Evolutionary conservation across 2,329 filamentous ascomycete species (phyloP).

Genomic region (Fusarium hostae): DNA sequence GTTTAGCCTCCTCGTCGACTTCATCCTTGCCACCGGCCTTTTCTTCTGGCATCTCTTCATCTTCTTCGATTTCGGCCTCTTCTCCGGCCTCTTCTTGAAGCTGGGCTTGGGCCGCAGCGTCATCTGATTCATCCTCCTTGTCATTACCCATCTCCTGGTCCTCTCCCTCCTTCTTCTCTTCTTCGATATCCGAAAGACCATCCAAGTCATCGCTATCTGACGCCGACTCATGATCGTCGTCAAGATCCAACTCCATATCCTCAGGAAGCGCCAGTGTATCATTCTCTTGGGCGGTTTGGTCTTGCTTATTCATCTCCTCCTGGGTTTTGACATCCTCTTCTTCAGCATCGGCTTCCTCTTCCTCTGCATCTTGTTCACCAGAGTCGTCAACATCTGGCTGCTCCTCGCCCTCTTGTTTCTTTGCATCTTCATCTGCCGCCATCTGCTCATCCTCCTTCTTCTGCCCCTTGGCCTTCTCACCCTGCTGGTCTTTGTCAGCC

Average conservation of each 20-base stretch:
- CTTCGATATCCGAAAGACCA: conserved; percentile 65
- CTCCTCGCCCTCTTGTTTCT: conserved; percentile 56
- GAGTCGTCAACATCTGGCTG: conserved; percentile 58
- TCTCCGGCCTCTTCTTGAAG: conserved; percentile 52
- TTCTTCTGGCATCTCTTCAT: conserved; percentile 64
- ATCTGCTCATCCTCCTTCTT: conserved; percentile 72
- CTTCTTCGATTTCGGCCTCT: conserved; percentile 68
- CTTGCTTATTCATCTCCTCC: conserved; percentile 69
- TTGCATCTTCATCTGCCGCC: conserved; percentile 68
- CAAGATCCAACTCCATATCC: conserved; percentile 86
- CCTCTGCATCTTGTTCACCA: conserved; percentile 58
- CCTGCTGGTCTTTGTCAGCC: conserved; percentile 83
- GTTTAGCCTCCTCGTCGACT: conserved; percentile 57
- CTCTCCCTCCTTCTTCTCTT: conserved; percentile 54
- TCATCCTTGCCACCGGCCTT: conserved; percentile 54
- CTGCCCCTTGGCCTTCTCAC: conserved; percentile 76
- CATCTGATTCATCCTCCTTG: conserved; percentile 52
- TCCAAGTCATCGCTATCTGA: conserved; percentile 68
- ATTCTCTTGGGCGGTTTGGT: conserved; percentile 83
- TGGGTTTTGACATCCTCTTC: conserved; percentile 66
- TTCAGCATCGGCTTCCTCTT: conserved; percentile 72
- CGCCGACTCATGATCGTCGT: conserved; percentile 72
- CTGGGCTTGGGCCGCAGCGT: conserved; percentile 52
- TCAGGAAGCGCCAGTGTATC: conserved; percentile 87
- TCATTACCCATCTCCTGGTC: conserved; percentile 54